A percentile compares a stretch with the other conserved stretches of the same genome.
These are phyloP conservation scores for Euphorbia corollata DNA, from an alignment of 441 rosid species.

Conservation along the genomic window DNA sequence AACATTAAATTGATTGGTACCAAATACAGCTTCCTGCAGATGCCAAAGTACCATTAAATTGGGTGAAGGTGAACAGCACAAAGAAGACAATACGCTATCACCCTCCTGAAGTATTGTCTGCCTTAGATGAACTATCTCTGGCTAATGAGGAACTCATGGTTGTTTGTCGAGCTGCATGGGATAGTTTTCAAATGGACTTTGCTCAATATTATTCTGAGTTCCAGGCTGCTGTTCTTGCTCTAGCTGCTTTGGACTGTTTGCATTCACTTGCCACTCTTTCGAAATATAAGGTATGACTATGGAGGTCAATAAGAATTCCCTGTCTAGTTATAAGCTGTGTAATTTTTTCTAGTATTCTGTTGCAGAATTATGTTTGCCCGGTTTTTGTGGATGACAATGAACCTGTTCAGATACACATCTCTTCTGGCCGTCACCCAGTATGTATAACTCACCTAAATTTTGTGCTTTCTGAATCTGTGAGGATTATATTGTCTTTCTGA, in stretches of 20 bases:
- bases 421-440: slow-evolving; percentile 86
- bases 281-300: slow-evolving; percentile 52
- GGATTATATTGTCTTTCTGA: background rate
- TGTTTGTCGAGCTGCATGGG: slow-evolving; percentile 75
- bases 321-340: slow-evolving; percentile 17
- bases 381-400: slow-evolving; percentile 53
- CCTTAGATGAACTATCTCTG: slow-evolving; percentile 61
- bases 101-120: slow-evolving; percentile 70
- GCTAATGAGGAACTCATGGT: slow-evolving; percentile 69
- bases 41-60: slow-evolving; percentile 61
- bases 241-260: slow-evolving; percentile 86
- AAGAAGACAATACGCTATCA: slow-evolving; percentile 81
- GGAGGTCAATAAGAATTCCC: slow-evolving; percentile 12
- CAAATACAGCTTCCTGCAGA: slow-evolving; percentile 59
- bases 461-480: background rate
- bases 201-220: slow-evolving; percentile 58
- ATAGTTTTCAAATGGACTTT: slow-evolving; percentile 56
- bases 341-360: slow-evolving; percentile 13
- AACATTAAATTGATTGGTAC: slow-evolving; percentile 21
- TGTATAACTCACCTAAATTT: slow-evolving; percentile 16
- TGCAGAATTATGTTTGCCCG: slow-evolving; percentile 77
- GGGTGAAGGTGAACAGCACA: slow-evolving; percentile 83
- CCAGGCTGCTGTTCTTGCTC: slow-evolving; percentile 70
- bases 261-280: slow-evolving; percentile 78
- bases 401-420: slow-evolving; percentile 63